Evolutionary conservation across 345 rosid genomes (phyloP).

Genomic region (Eucalyptus melliodora): DNA sequence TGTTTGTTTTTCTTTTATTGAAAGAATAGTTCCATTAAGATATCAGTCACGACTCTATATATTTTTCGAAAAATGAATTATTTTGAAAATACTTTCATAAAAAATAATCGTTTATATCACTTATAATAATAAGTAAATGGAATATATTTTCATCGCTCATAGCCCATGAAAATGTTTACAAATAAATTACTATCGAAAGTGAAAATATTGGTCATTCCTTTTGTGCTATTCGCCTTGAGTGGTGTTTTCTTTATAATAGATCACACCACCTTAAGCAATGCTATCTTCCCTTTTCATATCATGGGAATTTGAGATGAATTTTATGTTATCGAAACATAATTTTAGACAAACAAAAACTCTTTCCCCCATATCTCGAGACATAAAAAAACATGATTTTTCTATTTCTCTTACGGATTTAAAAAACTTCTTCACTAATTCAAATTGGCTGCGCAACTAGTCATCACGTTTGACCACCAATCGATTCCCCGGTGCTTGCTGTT

Average conservation of each 20-base stretch:
- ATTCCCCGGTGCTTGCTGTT: not conserved
- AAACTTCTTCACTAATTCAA: not conserved
- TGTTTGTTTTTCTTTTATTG: too few relatives aligned
- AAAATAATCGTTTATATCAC: not conserved
- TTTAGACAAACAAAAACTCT: not conserved
- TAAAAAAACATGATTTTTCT: not conserved
- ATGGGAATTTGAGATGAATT: not conserved
- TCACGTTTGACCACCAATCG: not conserved
- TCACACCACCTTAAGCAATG: not conserved
- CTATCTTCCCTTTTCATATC: not conserved
- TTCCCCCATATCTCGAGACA: not conserved
- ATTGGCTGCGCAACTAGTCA: not conserved
- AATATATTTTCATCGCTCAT: not conserved
- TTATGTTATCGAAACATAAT: fast-evolving
- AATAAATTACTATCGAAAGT: too few relatives aligned
- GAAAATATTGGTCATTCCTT: not conserved
- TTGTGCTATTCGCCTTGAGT: not conserved
- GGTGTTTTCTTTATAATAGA: not conserved
- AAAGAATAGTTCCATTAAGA: not conserved
- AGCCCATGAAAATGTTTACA: not conserved
- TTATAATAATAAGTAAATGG: too few relatives aligned
- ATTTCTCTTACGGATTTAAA: fast-evolving
- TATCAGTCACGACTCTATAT: fast-evolving
- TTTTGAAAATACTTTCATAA: too few relatives aligned
- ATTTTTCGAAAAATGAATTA: not conserved